phyloP scores from a whole-genome alignment of 2,329 filamentous ascomycete species.

The Xylariaceae sp. region DNA sequence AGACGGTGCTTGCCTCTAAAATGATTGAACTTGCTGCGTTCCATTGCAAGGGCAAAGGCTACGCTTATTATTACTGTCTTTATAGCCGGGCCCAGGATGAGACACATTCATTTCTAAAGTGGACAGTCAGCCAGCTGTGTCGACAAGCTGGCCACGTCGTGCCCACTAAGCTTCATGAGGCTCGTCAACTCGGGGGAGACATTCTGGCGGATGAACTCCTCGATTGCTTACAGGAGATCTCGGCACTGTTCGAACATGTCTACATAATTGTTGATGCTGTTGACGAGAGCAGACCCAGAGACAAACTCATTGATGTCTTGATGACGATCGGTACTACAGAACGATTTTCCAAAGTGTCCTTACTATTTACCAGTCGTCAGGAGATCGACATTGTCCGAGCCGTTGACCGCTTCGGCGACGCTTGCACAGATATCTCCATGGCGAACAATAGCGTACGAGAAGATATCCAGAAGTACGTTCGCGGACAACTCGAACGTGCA shows the following conservation, averaged over 20 bases:
- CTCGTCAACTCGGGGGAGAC: conserved; percentile 1
- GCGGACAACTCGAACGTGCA: conserved; percentile 9
- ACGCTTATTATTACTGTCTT: conserved; percentile 29
- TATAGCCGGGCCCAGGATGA: conserved; percentile 24
- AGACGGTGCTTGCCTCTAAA: conserved; percentile 25
- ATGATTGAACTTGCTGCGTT: conserved; percentile 18
- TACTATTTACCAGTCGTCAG: conserved; percentile 26
- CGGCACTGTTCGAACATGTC: conserved; percentile 14
- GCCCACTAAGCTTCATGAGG: conserved; percentile 11
- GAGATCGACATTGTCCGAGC: conserved; percentile 21
- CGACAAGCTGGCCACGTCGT: conserved; percentile 12
- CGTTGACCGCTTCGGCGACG: conserved; percentile 2
- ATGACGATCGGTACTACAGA: conserved; percentile 16
- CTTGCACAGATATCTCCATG: conserved; percentile 20
- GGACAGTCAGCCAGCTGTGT: conserved; percentile 21
- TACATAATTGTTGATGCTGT: conserved; percentile 26
- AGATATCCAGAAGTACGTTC: conserved; percentile 21
- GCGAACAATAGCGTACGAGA: conserved; percentile 19
- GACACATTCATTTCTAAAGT: conserved; percentile 21
- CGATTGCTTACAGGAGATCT: conserved; percentile 14
- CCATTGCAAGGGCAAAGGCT: conserved; percentile 11
- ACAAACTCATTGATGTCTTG: conserved; percentile 18
- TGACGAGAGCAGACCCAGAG: conserved; percentile 24
- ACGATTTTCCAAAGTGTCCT: conserved; percentile 19
- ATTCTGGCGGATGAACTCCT: conserved; percentile 16